These are phyloP conservation scores for Colletotrichum noveboracense DNA, from an alignment of 2,329 filamentous ascomycete species.

Conservation along the genomic window DNA sequence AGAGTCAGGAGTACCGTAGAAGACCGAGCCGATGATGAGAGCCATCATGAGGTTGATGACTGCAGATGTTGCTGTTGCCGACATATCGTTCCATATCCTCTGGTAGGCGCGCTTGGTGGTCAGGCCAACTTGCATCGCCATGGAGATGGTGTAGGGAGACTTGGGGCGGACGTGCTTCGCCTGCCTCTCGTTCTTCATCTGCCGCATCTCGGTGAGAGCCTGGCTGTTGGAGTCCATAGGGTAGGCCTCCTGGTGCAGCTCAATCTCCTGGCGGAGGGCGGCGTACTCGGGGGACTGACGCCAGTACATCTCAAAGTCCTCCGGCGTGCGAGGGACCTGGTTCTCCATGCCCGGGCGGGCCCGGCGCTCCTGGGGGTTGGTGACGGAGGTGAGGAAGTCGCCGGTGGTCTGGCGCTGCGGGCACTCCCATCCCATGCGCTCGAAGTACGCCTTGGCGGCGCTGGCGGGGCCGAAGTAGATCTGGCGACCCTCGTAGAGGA, in stretches of 20 bases:
- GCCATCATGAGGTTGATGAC: slow-evolving; percentile 58
- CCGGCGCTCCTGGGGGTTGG: slow-evolving; percentile 65
- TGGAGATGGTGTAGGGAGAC: slow-evolving; percentile 63
- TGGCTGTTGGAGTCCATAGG: slow-evolving; percentile 44
- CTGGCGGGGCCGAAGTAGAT: slow-evolving; percentile 75
- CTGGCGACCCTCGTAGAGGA: slow-evolving; percentile 78
- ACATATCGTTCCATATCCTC: slow-evolving; percentile 56
- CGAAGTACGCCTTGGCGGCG: slow-evolving; percentile 69
- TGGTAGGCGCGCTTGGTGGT: slow-evolving; percentile 58
- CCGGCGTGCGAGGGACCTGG: slow-evolving; percentile 68
- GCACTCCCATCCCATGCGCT: slow-evolving; percentile 71
- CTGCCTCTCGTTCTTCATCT: slow-evolving; percentile 55
- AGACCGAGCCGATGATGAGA: slow-evolving; percentile 67
- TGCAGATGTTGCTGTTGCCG: slow-evolving; percentile 50
- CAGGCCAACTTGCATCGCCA: slow-evolving; percentile 58
- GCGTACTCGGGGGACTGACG: slow-evolving; percentile 48
- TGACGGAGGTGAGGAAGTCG: slow-evolving; percentile 74
- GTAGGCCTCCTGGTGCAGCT: slow-evolving; percentile 51
- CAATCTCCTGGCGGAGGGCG: slow-evolving; percentile 51
- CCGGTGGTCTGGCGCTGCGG: slow-evolving; percentile 70
- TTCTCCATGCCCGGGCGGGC: slow-evolving; percentile 63
- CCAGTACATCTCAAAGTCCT: slow-evolving; percentile 67
- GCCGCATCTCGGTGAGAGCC: slow-evolving; percentile 44
- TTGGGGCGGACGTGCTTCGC: slow-evolving; percentile 57
- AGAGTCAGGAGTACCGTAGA: slow-evolving; percentile 55